Evolutionary conservation across 139 green algal species (phyloP).

Genomic region (Volvox reticuliferus): DNA sequence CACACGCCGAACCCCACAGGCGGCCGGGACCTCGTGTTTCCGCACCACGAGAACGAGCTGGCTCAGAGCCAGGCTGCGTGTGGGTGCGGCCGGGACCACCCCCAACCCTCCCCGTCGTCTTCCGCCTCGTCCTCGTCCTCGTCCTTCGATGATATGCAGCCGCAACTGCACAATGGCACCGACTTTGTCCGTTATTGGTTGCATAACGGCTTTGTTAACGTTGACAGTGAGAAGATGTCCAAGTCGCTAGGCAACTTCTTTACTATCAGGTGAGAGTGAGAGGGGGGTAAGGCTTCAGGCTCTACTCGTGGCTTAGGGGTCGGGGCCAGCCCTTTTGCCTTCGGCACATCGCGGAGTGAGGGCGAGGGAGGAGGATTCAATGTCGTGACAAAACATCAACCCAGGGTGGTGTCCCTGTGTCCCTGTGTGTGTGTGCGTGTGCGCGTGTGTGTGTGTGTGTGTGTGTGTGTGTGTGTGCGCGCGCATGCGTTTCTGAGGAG

Average conservation of each 20-base stretch:
- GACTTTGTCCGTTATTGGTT: constrained; percentile 94
- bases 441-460: no score
- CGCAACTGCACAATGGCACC: constrained; percentile 29
- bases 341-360: neutral
- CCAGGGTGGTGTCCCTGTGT: no score
- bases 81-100: constrained; percentile 54
- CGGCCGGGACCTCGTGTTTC: constrained; percentile 89
- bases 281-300: neutral
- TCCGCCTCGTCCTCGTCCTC: neutral
- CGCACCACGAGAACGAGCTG: constrained; percentile 99
- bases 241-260: constrained; percentile 99
- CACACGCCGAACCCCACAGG: constrained; percentile 39
- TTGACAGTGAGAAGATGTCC: constrained; percentile 98
- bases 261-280: constrained; percentile 84
- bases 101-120: neutral
- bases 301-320: no score
- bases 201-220: constrained; percentile 97
- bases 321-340: no score
- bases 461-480: no score
- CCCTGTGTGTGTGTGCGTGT: no score
- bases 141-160: neutral
- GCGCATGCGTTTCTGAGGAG: no score
- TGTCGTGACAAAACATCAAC: no score
- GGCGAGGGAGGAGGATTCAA: neutral
- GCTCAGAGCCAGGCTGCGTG: constrained; percentile 78